Evolutionary conservation across 176 grass and related monocot genomes (phyloP).

Genomic region (Triticum turgidum): DNA sequence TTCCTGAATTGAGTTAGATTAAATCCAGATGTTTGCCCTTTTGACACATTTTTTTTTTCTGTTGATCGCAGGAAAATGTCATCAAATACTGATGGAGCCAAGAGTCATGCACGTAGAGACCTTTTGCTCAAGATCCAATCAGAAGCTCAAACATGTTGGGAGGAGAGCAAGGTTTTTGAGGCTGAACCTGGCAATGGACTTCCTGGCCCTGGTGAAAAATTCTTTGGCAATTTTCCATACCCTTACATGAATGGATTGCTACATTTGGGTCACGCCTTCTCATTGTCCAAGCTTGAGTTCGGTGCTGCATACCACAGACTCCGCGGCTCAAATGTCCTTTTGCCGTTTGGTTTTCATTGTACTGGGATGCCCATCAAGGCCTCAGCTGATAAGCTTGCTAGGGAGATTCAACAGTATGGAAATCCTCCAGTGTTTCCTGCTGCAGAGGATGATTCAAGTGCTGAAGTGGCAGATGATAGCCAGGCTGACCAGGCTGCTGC

Average conservation of each 20-base stretch:
- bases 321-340: conserved; percentile 58
- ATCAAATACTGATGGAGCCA: conserved; percentile 41
- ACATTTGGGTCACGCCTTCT: conserved; percentile 76
- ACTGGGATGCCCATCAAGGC: conserved; percentile 90
- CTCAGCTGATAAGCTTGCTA: conserved; percentile 68
- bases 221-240: conserved; percentile 82
- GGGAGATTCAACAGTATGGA: conserved; percentile 61
- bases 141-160: conserved; percentile 45
- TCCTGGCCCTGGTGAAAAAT: conserved; percentile 54
- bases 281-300: conserved; percentile 79
- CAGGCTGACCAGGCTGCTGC: conserved; percentile 27
- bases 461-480: conserved; percentile 29
- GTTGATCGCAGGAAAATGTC: conserved; percentile 45
- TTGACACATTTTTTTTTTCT: conserved; percentile 14
- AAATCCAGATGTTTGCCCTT: background rate
- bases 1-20: background rate
- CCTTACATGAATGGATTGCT: conserved; percentile 88
- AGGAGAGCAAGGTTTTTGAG: conserved; percentile 60
- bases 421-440: conserved; percentile 63
- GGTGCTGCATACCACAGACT: conserved; percentile 66
- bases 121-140: conserved; percentile 49
- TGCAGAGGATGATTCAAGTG: conserved; percentile 40
- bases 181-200: conserved; percentile 39
- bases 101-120: conserved; percentile 58
- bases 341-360: conserved; percentile 80